Conservation (phyloP, 2,329 filamentous ascomycete species). For the Pseudonectria buxi region DNA sequence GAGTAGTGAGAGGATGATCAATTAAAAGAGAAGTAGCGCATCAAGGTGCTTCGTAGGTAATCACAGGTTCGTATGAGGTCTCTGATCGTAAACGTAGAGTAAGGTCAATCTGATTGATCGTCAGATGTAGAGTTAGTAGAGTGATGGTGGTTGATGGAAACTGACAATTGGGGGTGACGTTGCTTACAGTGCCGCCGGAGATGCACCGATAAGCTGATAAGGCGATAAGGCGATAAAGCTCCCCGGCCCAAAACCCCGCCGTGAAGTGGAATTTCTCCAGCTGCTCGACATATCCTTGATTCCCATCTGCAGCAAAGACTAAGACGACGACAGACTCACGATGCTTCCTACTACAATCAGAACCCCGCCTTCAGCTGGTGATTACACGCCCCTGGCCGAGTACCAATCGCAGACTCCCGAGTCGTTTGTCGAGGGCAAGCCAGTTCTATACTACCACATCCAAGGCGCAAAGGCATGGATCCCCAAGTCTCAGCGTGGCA, state of each 20-base stretch:
- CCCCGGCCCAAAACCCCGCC: conserved; percentile 12
- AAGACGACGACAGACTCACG: conserved; percentile 1
- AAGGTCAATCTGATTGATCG: too few species aligned
- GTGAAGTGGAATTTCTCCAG: conserved; percentile 3
- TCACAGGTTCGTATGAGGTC: too few species aligned
- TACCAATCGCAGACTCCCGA: conserved; percentile 67
- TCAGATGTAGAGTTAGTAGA: not conserved
- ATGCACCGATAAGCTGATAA: conserved; percentile 12
- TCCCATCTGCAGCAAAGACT: conserved; percentile 1
- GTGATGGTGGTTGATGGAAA: conserved; percentile 1
- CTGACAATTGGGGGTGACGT: conserved; percentile 14
- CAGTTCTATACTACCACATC: conserved; percentile 61
- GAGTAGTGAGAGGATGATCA: not conserved
- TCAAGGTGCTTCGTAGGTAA: not conserved
- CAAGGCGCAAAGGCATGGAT: conserved; percentile 51
- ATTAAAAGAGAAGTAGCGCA: not conserved
- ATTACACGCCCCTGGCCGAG: conserved; percentile 59
- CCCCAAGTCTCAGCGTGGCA: conserved; percentile 45
- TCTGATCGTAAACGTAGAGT: too few species aligned
- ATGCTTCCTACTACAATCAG: conserved; percentile 50
- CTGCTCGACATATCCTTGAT: not conserved
- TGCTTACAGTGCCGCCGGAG: not conserved
- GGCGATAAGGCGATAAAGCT: conserved; percentile 10
- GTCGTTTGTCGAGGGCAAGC: conserved; percentile 64
- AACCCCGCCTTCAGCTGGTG: conserved; percentile 46